These are phyloP conservation scores for Metschnikowia gelsemii DNA, from an alignment of 805 yeast species.

Conservation along the genomic window DNA sequence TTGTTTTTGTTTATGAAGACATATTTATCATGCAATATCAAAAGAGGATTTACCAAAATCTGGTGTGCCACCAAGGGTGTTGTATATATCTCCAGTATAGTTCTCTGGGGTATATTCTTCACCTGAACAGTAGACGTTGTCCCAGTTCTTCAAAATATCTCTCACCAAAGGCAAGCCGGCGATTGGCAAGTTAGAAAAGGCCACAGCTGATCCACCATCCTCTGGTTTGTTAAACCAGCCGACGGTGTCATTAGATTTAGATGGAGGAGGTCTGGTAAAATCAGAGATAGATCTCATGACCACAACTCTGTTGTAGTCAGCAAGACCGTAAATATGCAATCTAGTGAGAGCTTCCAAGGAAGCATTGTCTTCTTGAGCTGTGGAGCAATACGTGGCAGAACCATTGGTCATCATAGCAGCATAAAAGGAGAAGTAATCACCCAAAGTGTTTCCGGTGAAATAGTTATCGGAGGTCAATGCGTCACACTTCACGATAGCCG, in stretches of 20 bases:
- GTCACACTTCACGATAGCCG: constrained; percentile 54
- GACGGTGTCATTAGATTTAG: constrained; percentile 42
- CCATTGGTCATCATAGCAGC: constrained; percentile 55
- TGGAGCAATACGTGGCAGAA: constrained; percentile 55
- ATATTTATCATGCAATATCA: constrained; percentile 22
- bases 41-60: constrained; percentile 36
- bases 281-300: constrained; percentile 63
- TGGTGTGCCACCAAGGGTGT: constrained; percentile 49
- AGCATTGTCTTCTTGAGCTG: constrained; percentile 71
- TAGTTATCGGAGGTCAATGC: constrained; percentile 59
- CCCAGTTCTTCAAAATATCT: constrained; percentile 54
- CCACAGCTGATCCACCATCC: constrained; percentile 52
- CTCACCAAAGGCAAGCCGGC: constrained; percentile 56
- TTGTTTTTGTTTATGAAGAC: neutral
- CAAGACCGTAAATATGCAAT: constrained; percentile 52
- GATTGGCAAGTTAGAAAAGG: constrained; percentile 49
- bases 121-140: constrained; percentile 30
- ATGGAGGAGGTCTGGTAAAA: constrained; percentile 53
- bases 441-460: constrained; percentile 54
- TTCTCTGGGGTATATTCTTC: constrained; percentile 44
- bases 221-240: constrained; percentile 49
- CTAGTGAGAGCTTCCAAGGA: constrained; percentile 58
- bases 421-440: constrained; percentile 49
- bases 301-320: constrained; percentile 56
- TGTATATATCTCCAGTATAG: constrained; percentile 62